Conservation (phyloP, 2,329 filamentous ascomycete species). For the Pezicula rhizophila region DNA sequence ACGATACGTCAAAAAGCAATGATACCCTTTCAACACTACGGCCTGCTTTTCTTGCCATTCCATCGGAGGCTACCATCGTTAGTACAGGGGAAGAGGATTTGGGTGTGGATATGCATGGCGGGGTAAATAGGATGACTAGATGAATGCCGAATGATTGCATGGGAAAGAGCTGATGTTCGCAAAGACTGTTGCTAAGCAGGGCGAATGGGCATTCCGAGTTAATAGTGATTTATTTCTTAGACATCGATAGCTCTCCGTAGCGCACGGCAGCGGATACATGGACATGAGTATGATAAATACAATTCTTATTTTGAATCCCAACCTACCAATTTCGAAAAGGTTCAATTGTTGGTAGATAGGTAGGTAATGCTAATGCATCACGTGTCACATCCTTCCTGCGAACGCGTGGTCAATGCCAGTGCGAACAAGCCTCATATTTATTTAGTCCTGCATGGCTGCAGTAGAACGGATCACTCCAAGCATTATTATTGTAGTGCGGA, state of each 20-base stretch:
- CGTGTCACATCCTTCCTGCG: too few species aligned
- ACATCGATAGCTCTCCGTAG: too few species aligned
- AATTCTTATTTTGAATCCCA: too few species aligned
- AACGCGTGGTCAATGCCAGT: too few species aligned
- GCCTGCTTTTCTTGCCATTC: constrained; percentile 5
- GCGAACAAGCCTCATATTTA: too few species aligned
- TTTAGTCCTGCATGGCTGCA: too few species aligned
- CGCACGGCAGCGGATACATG: not conserved
- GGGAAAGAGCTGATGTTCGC: not conserved
- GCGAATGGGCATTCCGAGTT: not conserved
- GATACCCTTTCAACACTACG: constrained; percentile 10
- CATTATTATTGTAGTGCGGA: too few species aligned
- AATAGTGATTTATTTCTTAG: not conserved
- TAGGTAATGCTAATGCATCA: too few species aligned
- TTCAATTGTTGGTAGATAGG: too few species aligned
- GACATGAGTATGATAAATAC: too few species aligned
- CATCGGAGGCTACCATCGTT: not conserved
- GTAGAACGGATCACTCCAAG: too few species aligned
- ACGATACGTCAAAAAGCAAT: constrained; percentile 8
- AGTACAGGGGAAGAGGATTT: not conserved
- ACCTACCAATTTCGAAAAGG: too few species aligned
- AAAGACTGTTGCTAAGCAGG: not conserved
- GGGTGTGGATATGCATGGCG: not conserved
- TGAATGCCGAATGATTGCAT: not conserved
- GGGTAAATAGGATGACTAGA: not conserved